Evolutionary conservation across 1,284 basidiomycete species (phyloP), one percentile per base, ranked within the genome.

Genomic region (Uromyces viciae-fabae): DNA sequence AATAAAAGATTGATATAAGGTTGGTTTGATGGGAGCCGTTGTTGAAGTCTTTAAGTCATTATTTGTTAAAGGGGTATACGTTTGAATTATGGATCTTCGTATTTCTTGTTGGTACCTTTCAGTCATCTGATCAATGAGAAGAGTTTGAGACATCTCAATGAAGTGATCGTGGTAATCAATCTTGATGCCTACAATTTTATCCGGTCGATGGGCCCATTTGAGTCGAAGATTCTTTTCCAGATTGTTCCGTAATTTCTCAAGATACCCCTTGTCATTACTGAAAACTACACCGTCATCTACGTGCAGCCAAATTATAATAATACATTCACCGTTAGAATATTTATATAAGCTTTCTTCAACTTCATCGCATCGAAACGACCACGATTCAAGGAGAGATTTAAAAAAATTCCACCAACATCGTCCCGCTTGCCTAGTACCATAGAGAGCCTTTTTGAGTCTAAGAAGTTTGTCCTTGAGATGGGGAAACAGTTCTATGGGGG

Each of bases 341-440:
- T 25, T 17, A 56, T 74, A 74, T 33, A 74, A 33, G 14, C 22
- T 5, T 33, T 74, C 9, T 28, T 74, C 72, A 17, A 56, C 46
- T 36, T 74, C 19, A 31, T 49, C 31, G 25, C 43, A 17, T 9
- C 8, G 3, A 38, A 56, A 74, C 2, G 49, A 46, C 33, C 46
- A 56, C 8, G 22, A 9, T 5, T 33, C 19, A 8, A 74, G 25
- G 40, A 36, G 25, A 11, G 3, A 9, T 25, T 36, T n/a, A 38
- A 74, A 31, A 56, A 56, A 52, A 22, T 56, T 56, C 49, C 72
- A 74, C 72, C 72, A 74, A 36, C 72, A 74, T 11, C 72, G 25
- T 8, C 40, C 52, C 19, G 49, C 72, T 36, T 74, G 46, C 31
- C 58, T 54, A 0, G 52, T 33, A 5, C 72, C 72, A 58, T 56